Evolutionary conservation across 2,329 filamentous ascomycete genomes (phyloP).

Genomic region (Colletotrichum sublineola): DNA sequence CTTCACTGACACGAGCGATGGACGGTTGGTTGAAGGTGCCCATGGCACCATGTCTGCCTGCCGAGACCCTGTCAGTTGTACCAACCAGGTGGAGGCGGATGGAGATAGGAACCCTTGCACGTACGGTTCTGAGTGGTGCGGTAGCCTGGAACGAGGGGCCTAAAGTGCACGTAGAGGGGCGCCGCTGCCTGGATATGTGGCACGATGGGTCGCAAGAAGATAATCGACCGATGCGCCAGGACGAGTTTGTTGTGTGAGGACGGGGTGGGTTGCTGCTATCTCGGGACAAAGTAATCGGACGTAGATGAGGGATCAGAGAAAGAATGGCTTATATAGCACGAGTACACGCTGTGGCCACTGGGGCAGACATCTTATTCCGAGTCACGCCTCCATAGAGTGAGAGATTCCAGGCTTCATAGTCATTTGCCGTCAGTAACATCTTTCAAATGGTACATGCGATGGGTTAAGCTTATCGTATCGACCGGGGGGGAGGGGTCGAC

Average conservation of each 20-base stretch:
- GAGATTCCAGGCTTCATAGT: not conserved
- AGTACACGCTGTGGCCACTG: no score
- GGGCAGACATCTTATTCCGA: not conserved
- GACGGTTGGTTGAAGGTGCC: not conserved
- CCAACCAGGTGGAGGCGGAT: not conserved
- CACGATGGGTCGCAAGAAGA: no score
- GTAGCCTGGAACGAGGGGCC: no score
- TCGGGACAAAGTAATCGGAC: no score
- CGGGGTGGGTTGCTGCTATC: no score
- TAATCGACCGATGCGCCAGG: no score
- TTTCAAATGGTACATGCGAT: not conserved
- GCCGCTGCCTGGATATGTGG: no score
- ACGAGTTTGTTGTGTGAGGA: no score
- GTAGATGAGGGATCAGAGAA: not conserved
- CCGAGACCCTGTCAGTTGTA: not conserved
- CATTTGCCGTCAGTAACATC: not conserved
- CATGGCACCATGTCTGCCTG: conserved; percentile 5
- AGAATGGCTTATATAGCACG: not conserved
- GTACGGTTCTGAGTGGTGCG: no score
- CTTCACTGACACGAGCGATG: not conserved
- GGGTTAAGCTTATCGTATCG: not conserved
- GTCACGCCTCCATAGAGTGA: no score
- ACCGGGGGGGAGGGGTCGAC: not conserved
- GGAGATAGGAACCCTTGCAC: not conserved
- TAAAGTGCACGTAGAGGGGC: no score